phyloP scores from a whole-genome alignment of 495 filamentous ascomycete genomes.

The Penicillium ucsense region DNA sequence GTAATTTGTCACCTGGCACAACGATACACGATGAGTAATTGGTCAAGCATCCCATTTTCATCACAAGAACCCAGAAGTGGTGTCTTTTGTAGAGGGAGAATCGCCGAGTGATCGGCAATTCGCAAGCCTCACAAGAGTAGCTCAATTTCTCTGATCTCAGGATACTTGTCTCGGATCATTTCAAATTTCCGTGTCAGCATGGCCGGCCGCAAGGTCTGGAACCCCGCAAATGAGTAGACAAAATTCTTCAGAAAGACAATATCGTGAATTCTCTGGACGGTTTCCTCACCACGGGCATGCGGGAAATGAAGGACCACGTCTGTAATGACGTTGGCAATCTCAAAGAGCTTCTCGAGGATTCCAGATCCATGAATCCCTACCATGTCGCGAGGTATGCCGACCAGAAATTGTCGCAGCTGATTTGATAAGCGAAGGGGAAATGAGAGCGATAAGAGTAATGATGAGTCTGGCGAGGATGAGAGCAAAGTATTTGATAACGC shows the following conservation, averaged over 20 bases:
- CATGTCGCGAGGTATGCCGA: slow-evolving; percentile 31
- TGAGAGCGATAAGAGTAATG: slow-evolving; percentile 13
- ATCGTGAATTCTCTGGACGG: slow-evolving; percentile 19
- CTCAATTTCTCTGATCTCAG: slow-evolving; percentile 7
- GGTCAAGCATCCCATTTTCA: too few relatives aligned
- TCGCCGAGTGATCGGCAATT: too few relatives aligned
- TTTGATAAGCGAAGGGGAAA: slow-evolving; percentile 43
- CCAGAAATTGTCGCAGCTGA: slow-evolving; percentile 37
- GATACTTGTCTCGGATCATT: slow-evolving; percentile 12
- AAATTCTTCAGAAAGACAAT: slow-evolving; percentile 21
- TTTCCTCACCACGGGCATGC: slow-evolving; percentile 23
- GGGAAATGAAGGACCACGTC: not conserved
- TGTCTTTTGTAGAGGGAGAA: too few relatives aligned
- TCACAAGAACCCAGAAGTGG: too few relatives aligned
- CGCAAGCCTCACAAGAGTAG: not conserved
- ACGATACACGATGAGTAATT: too few relatives aligned
- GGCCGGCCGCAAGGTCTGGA: slow-evolving; percentile 13
- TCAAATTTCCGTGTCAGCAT: slow-evolving; percentile 20
- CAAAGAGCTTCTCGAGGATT: slow-evolving; percentile 34
- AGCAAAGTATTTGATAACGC: slow-evolving; percentile 42
- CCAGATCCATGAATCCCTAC: slow-evolving; percentile 47
- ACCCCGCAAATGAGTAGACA: slow-evolving; percentile 18
- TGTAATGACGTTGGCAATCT: not conserved
- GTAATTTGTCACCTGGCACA: too few relatives aligned
- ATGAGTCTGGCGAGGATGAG: slow-evolving; percentile 20